Percentiles rank a stretch among this genome's conserved stretches.
phyloP scores from a whole-genome alignment of 2,329 filamentous ascomycete species.

The Diaporthe caulivora region DNA sequence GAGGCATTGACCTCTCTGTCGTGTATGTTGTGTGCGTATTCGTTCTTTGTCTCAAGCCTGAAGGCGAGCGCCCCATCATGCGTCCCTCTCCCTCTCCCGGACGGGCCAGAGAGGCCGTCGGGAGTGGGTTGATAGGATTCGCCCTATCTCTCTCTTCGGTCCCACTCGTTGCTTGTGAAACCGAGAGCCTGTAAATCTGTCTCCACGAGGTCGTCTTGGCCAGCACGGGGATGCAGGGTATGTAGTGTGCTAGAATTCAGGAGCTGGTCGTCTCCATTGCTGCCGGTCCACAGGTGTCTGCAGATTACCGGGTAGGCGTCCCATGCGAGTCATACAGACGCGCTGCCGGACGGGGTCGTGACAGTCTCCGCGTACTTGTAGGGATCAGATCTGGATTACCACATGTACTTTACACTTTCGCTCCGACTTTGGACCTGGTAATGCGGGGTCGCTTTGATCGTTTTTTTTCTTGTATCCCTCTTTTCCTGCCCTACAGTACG shows the following conservation, averaged over 20 bases:
- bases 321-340: constrained; percentile 27
- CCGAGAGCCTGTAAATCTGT: constrained; percentile 4
- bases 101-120: not conserved
- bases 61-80: not conserved
- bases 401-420: constrained; percentile 16
- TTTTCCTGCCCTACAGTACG: not conserved
- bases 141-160: not conserved
- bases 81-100: not conserved
- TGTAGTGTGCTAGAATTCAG: constrained; percentile 15
- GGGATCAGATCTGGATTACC: constrained; percentile 18
- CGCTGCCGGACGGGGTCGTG: constrained; percentile 14
- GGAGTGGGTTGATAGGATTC: not conserved
- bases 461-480: not conserved
- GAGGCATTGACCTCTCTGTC: not conserved
- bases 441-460: not conserved
- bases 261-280: constrained; percentile 23
- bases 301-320: not conserved
- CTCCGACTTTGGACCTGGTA: not conserved
- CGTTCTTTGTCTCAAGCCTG: not conserved
- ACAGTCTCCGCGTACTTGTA: constrained; percentile 1
- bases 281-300: constrained; percentile 6
- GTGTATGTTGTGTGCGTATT: not conserved
- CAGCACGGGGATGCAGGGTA: not conserved
- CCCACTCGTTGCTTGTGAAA: constrained; percentile 24
- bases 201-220: constrained; percentile 20